Evolutionary conservation across 73 alveolate species (phyloP).

Genomic region (Symbiodinium pilosum): DNA sequence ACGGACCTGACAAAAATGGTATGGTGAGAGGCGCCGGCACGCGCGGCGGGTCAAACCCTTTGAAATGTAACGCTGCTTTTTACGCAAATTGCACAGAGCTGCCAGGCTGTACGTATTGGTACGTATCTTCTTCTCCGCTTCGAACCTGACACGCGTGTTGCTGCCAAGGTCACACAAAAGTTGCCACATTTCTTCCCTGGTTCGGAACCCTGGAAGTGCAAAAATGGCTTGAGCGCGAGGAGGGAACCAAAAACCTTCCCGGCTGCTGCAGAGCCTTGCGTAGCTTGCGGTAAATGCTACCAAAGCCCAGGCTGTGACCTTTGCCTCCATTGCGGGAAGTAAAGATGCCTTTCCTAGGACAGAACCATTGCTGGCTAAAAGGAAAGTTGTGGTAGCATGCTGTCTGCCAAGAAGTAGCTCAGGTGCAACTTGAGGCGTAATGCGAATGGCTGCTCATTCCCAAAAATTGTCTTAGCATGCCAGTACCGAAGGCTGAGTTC

Average conservation of each 20-base stretch:
- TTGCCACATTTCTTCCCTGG: neutral
- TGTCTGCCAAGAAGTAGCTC: neutral
- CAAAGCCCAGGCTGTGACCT: no score
- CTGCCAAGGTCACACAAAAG: neutral
- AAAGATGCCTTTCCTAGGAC: neutral
- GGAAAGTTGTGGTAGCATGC: neutral
- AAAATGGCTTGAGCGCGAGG: neutral
- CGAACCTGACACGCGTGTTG: neutral
- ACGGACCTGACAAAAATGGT: neutral
- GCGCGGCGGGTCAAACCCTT: neutral
- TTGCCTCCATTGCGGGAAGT: no score
- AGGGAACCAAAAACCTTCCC: no score
- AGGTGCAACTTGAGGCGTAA: no score
- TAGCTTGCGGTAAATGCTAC: no score
- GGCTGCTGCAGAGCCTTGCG: no score
- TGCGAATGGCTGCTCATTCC: no score
- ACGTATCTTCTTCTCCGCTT: neutral
- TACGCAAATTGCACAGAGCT: neutral
- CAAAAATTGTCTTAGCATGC: neutral
- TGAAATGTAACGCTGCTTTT: neutral
- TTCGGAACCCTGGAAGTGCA: neutral
- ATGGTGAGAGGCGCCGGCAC: neutral
- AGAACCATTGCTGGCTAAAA: neutral
- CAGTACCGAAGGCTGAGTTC: neutral
- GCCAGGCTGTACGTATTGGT: neutral